Evolutionary conservation across 2,329 filamentous ascomycete genomes (phyloP).

Genomic region (Xylaria sp.): DNA sequence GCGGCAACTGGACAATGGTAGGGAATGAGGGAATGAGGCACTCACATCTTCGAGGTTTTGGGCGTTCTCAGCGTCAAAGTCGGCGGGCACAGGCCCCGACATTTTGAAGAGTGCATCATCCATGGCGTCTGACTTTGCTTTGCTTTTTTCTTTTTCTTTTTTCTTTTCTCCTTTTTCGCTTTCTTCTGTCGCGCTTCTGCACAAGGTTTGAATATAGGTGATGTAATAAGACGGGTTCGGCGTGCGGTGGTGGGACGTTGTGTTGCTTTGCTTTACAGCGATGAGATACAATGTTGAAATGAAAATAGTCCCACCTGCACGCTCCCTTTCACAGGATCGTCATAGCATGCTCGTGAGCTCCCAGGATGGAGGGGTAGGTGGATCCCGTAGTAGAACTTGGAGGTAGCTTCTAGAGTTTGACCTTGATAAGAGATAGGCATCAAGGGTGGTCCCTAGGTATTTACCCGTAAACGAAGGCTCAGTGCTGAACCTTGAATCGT

Average conservation of each 20-base stretch:
- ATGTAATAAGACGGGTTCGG: not conserved
- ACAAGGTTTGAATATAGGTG: not conserved
- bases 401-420: not conserved
- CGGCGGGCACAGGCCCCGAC: slow-evolving; percentile 53
- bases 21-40: not conserved
- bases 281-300: not conserved
- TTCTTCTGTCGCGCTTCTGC: not conserved
- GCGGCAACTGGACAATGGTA: not conserved
- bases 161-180: not conserved
- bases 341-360: slow-evolving; percentile 2
- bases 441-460: too few relatives aligned
- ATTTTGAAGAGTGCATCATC: slow-evolving; percentile 45
- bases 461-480: too few relatives aligned
- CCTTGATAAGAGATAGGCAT: too few relatives aligned
- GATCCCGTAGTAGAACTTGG: not conserved
- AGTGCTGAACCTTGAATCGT: too few relatives aligned
- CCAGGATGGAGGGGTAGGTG: slow-evolving; percentile 21
- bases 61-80: slow-evolving; percentile 61
- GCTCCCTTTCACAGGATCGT: slow-evolving; percentile 19
- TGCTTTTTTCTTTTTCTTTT: not conserved
- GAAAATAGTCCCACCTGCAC: slow-evolving; percentile 1
- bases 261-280: not conserved
- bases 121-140: slow-evolving; percentile 33
- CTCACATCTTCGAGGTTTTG: slow-evolving; percentile 50
- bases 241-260: not conserved